Percentiles rank a stretch among this genome's conserved stretches.
These are phyloP conservation scores for Allium fistulosum DNA, from an alignment of 106 monocot genomes.

Conservation along the genomic window DNA sequence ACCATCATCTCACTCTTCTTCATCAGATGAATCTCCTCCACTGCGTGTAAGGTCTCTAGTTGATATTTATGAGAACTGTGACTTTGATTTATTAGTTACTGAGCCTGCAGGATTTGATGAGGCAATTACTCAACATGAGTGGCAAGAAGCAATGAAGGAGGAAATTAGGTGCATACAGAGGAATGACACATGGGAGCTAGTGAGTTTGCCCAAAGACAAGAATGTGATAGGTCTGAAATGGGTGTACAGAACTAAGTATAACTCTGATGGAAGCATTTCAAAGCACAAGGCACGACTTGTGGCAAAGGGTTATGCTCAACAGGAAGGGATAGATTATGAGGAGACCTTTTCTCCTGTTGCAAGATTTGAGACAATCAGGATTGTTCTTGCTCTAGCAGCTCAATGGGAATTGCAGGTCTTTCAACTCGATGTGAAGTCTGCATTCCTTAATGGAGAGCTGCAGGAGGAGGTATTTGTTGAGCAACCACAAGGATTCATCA, in stretches of 20 bases:
- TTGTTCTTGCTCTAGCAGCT: constrained; percentile 1
- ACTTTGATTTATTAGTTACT: neutral
- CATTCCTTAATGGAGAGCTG: constrained; percentile 2
- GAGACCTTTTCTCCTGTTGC: neutral
- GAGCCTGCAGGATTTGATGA: constrained; percentile 5
- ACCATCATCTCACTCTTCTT: neutral
- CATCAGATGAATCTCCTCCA: constrained; percentile 5
- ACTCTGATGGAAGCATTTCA: neutral
- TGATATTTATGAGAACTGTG: neutral
- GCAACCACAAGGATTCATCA: neutral
- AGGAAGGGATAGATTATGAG: neutral
- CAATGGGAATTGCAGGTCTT: constrained; percentile 3
- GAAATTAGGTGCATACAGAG: neutral
- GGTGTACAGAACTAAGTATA: constrained; percentile 6
- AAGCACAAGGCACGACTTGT: constrained; percentile 1
- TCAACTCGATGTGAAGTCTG: constrained; percentile 1
- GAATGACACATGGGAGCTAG: neutral
- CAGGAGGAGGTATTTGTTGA: neutral
- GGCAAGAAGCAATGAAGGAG: neutral
- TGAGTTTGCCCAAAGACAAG: neutral
- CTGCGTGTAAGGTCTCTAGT: neutral
- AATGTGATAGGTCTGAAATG: neutral
- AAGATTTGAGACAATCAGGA: neutral
- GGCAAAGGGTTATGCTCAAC: neutral
- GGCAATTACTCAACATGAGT: neutral